Evolutionary conservation across 169 alveolate species (phyloP).

Genomic region (Plasmodium vivax): DNA sequence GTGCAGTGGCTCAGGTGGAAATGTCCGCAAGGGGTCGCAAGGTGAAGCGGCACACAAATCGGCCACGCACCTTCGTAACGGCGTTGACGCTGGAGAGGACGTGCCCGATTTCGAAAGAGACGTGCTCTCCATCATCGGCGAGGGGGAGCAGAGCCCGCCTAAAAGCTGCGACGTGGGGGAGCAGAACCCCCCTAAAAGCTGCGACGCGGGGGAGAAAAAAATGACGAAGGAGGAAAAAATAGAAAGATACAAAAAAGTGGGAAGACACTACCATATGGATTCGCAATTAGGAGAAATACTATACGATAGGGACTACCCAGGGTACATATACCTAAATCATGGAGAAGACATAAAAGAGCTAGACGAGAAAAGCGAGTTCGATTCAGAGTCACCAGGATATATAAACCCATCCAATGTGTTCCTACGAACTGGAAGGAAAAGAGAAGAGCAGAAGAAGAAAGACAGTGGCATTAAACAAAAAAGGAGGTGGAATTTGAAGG

Average conservation of each 20-base stretch:
- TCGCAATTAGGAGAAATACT: conserved; percentile 50
- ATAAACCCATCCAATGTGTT: conserved; percentile 82
- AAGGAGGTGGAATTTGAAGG: conserved; percentile 80
- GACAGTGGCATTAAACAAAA: conserved; percentile 83
- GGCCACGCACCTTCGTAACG: background rate
- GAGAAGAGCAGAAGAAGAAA: conserved; percentile 79
- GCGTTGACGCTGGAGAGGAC: background rate
- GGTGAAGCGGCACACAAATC: background rate
- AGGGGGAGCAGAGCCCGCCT: background rate
- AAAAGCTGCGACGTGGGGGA: background rate
- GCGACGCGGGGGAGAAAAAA: background rate
- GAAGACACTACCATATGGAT: conserved; percentile 52
- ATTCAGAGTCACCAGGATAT: conserved; percentile 79
- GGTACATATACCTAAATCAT: conserved; percentile 61
- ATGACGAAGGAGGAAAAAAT: conserved; percentile 29
- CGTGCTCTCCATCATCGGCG: background rate
- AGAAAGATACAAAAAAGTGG: conserved; percentile 63
- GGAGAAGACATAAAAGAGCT: conserved; percentile 63
- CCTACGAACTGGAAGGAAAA: conserved; percentile 83
- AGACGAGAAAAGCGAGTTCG: conserved; percentile 45
- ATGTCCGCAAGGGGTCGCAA: background rate
- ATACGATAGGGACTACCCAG: conserved; percentile 68
- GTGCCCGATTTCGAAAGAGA: conserved; percentile 15
- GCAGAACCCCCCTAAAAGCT: background rate
- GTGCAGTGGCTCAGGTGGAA: background rate